Conservation (phyloP, 164 flowering plant species). For the Tinospora cordifolia region DNA sequence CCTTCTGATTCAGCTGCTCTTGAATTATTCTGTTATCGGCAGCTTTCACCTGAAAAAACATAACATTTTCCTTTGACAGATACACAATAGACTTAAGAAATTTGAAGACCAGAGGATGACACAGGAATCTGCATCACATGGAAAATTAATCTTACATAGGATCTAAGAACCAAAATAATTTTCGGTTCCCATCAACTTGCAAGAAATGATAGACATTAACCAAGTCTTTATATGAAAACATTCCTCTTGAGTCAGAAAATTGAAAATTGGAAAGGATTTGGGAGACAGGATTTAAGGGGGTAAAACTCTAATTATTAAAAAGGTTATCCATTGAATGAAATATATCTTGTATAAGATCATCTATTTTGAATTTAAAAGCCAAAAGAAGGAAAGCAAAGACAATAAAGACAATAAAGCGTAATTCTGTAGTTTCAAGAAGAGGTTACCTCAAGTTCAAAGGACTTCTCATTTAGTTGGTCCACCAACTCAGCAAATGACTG, state of each 20-base stretch:
- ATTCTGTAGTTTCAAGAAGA: not conserved
- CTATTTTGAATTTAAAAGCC: not conserved
- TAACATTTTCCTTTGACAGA: not conserved
- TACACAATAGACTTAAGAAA: not conserved
- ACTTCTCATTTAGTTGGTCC: conserved; percentile 82
- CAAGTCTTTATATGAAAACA: too few species aligned
- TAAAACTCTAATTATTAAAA: too few species aligned
- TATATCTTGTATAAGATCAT: not conserved
- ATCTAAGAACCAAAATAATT: not conserved
- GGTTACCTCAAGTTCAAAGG: conserved; percentile 94
- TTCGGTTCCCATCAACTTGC: not conserved
- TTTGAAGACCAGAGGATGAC: too few species aligned
- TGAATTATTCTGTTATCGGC: conserved; percentile 91
- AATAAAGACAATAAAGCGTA: not conserved
- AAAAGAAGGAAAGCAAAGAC: not conserved
- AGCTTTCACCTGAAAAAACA: conserved; percentile 49
- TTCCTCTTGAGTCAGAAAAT: too few species aligned
- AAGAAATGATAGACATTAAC: not conserved
- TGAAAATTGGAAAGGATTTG: too few species aligned
- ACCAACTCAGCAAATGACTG: conserved; percentile 69
- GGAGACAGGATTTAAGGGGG: too few species aligned
- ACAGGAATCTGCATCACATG: not conserved
- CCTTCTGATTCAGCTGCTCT: conserved; percentile 92
- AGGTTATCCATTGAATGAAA: too few species aligned
- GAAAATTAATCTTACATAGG: not conserved